phyloP scores from a whole-genome alignment of 441 rosid species.

The Flueggea neowawraea region DNA sequence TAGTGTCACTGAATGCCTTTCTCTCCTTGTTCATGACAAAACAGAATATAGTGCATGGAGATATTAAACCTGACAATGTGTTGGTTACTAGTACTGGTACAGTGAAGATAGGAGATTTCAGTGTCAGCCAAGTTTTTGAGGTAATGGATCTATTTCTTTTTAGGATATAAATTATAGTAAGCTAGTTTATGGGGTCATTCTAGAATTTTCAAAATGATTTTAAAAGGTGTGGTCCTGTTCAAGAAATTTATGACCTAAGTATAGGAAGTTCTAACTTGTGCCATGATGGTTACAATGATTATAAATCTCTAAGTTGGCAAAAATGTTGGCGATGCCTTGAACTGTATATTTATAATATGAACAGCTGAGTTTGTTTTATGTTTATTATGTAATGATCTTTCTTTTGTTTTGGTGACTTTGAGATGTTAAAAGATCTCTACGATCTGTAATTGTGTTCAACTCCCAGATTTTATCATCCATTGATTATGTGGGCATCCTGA shows the following conservation, averaged over 20 bases:
- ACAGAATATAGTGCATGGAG: constrained; percentile 94
- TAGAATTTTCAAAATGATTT: no score
- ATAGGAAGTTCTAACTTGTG: no score
- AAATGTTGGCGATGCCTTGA: no score
- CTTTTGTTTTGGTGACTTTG: not conserved
- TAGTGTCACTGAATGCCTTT: not conserved
- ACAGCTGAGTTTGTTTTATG: no score
- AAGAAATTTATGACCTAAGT: no score
- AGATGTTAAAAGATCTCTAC: not conserved
- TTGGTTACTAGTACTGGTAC: constrained; percentile 69
- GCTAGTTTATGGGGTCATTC: not conserved
- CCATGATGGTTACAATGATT: no score
- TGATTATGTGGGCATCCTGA: not conserved
- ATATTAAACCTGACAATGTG: constrained; percentile 93
- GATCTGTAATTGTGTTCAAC: not conserved
- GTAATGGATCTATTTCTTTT: constrained; percentile 36
- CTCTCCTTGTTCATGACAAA: constrained; percentile 5
- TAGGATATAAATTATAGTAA: not conserved
- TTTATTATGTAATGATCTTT: not conserved
- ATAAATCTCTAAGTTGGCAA: not conserved
- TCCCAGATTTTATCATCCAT: not conserved
- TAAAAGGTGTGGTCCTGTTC: no score
- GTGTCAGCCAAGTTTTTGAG: constrained; percentile 97
- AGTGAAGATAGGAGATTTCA: constrained; percentile 96
- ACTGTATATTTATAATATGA: not conserved